These are phyloP conservation scores for Diatrype stigma DNA, from an alignment of 2,329 filamentous ascomycete genomes.

Conservation along the genomic window DNA sequence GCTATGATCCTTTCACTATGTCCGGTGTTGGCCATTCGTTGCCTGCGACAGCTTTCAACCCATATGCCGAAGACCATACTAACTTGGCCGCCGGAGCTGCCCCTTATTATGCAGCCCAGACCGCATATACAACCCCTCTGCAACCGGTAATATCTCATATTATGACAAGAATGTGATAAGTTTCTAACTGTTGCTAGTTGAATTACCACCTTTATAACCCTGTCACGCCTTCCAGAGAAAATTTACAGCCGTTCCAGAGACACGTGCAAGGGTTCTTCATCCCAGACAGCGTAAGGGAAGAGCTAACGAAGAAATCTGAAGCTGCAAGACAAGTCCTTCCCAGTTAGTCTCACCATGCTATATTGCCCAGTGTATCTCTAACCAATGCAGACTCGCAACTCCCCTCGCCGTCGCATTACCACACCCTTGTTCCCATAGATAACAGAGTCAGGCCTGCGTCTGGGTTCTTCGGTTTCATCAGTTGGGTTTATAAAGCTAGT, in stretches of 20 bases:
- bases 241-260: constrained; percentile 78
- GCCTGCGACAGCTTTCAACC: constrained; percentile 57
- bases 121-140: constrained; percentile 45
- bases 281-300: constrained; percentile 79
- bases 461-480: constrained; percentile 78
- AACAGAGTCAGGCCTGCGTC: constrained; percentile 74
- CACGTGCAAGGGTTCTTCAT: constrained; percentile 90
- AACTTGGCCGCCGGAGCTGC: constrained; percentile 52
- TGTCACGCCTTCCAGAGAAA: constrained; percentile 68
- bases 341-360: constrained; percentile 44
- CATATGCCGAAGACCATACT: constrained; percentile 71
- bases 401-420: constrained; percentile 80
- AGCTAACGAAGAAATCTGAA: constrained; percentile 83
- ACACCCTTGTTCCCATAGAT: constrained; percentile 87
- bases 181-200: constrained; percentile 44
- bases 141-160: constrained; percentile 52
- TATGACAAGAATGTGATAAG: background rate
- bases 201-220: constrained; percentile 94
- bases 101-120: constrained; percentile 63
- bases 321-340: constrained; percentile 81
- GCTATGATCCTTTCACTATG: constrained; percentile 64
- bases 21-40: constrained; percentile 48
- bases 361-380: background rate
- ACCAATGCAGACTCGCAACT: constrained; percentile 48
- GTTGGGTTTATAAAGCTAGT: constrained; percentile 92